A percentile compares a stretch with the other conserved stretches of the same genome.
phyloP scores from a whole-genome alignment of 495 filamentous ascomycete species.

The Aspergillus incahuasiensis region DNA sequence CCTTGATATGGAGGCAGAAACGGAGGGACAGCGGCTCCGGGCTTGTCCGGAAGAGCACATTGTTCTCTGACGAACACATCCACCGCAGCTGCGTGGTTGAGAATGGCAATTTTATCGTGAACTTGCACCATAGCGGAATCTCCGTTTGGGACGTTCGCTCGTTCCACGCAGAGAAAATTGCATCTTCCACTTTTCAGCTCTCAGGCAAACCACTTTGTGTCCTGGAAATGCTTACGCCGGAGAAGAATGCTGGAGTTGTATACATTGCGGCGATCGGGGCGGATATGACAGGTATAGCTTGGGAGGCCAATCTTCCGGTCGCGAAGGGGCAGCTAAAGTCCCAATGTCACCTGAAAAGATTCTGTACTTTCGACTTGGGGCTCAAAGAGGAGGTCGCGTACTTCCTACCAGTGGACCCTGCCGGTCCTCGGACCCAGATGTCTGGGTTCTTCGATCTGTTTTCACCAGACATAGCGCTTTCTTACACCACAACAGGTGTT shows the following conservation, averaged over 20 bases:
- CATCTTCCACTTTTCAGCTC: conserved; percentile 54
- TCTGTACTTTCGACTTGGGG: conserved; percentile 68
- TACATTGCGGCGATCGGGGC: conserved; percentile 83
- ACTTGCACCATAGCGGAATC: conserved; percentile 71
- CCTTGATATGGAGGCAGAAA: conserved; percentile 77
- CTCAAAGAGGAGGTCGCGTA: conserved; percentile 72
- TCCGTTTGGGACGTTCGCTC: conserved; percentile 75
- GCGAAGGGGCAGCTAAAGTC: conserved; percentile 18
- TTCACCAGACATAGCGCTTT: conserved; percentile 81
- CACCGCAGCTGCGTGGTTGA: conserved; percentile 75
- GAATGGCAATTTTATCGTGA: conserved; percentile 72
- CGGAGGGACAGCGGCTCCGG: conserved; percentile 39
- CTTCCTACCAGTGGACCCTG: conserved; percentile 85
- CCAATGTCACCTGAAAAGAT: conserved; percentile 52
- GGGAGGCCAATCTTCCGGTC: conserved; percentile 60
- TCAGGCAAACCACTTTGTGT: conserved; percentile 77
- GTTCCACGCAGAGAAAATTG: conserved; percentile 51
- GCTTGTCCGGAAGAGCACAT: conserved; percentile 62
- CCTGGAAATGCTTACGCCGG: conserved; percentile 64
- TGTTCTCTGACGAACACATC: conserved; percentile 70
- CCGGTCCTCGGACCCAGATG: conserved; percentile 63
- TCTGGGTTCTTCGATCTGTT: conserved; percentile 87
- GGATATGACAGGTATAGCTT: conserved; percentile 77
- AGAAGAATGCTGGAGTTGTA: conserved; percentile 38
- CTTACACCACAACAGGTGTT: conserved; percentile 71